phyloP scores from a whole-genome alignment of 1,139 yeast genomes.

The Suhomyces taliae region DNA sequence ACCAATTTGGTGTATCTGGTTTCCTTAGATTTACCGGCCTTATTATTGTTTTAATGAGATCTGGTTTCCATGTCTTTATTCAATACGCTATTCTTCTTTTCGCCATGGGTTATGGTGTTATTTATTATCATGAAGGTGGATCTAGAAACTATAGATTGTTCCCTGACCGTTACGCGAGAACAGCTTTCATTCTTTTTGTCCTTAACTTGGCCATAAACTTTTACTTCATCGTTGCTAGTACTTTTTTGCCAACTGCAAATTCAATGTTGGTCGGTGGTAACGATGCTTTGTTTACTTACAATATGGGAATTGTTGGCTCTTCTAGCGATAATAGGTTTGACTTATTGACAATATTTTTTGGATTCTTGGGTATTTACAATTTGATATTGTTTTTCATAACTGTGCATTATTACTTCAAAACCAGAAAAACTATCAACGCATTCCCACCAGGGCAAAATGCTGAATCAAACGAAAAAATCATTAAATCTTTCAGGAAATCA shows the following conservation, averaged over 20 bases:
- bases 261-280: neutral
- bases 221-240: neutral
- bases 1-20: conserved; percentile 17
- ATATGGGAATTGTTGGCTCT: neutral
- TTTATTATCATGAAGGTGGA: conserved; percentile 29
- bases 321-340: neutral
- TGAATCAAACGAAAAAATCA: conserved; percentile 23
- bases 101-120: conserved; percentile 43
- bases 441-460: conserved; percentile 31
- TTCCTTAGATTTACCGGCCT: conserved; percentile 20
- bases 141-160: conserved; percentile 29
- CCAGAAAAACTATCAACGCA: conserved; percentile 29
- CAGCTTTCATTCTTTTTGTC: conserved; percentile 19
- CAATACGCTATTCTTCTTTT: conserved; percentile 26
- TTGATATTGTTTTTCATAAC: conserved; percentile 19
- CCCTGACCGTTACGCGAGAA: conserved; percentile 22
- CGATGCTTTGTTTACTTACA: neutral
- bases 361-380: neutral
- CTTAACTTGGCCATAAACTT: conserved; percentile 4
- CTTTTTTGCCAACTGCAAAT: neutral
- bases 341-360: neutral
- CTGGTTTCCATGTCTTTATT: neutral
- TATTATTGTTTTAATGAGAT: conserved; percentile 6
- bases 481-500: conserved; percentile 30
- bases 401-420: conserved; percentile 26